phyloP scores from a whole-genome alignment of 768 basidiomycete species.

The Lentinula aciculospora region DNA sequence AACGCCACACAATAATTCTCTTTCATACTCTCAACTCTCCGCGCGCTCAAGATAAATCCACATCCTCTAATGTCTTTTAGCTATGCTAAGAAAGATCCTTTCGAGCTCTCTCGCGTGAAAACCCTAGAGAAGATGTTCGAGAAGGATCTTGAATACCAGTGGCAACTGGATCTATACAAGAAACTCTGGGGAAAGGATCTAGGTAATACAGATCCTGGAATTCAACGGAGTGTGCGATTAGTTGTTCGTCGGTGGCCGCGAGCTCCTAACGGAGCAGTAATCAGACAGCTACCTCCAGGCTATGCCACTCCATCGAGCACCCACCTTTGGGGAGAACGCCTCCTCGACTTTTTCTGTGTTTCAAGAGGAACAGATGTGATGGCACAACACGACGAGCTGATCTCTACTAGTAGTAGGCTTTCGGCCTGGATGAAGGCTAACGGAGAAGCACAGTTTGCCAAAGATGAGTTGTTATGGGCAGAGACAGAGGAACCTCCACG shows the following conservation, averaged over 20 bases:
- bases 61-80: neutral
- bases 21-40: no score
- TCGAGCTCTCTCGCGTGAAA: neutral
- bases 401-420: conserved; percentile 31
- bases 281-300: conserved; percentile 16
- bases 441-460: conserved; percentile 26
- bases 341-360: conserved; percentile 34
- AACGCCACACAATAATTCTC: no score
- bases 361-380: conserved; percentile 15
- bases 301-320: conserved; percentile 25
- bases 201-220: neutral
- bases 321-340: conserved; percentile 36
- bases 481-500: conserved; percentile 29
- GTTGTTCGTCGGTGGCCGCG: conserved; percentile 22
- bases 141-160: neutral
- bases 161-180: neutral
- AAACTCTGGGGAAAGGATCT: neutral
- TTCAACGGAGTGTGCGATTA: neutral
- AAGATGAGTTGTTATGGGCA: conserved; percentile 26
- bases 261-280: conserved; percentile 19
- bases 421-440: conserved; percentile 26
- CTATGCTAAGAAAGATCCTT: neutral
- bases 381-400: conserved; percentile 10
- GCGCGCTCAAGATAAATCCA: no score
- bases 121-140: neutral